These are phyloP conservation scores for Vickermania ingenoplastis DNA, from an alignment of 208 protist species.

Conservation along the genomic window DNA sequence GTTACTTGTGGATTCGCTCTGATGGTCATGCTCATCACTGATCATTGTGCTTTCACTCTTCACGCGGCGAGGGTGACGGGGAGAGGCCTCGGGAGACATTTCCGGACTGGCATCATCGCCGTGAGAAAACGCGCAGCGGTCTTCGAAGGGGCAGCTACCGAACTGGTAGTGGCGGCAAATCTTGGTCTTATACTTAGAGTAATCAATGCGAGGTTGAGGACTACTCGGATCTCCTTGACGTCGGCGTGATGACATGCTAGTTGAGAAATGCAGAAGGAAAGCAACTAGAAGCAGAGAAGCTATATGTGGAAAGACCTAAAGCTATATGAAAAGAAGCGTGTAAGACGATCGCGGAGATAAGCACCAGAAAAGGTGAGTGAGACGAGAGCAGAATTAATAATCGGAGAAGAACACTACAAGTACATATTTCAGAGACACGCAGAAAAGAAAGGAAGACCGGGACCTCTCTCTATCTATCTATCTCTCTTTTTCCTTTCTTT, in stretches of 20 bases:
- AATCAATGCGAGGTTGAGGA: constrained; percentile 40
- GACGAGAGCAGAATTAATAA: neutral
- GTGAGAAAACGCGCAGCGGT: constrained; percentile 83
- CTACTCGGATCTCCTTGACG: no score
- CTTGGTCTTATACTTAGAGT: constrained; percentile 80
- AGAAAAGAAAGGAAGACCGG: no score
- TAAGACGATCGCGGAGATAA: neutral
- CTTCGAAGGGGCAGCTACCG: constrained; percentile 70
- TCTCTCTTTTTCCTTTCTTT: neutral
- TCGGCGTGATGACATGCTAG: no score
- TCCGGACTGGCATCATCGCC: constrained; percentile 21
- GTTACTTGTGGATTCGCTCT: neutral
- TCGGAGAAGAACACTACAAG: neutral
- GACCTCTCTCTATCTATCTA: no score
- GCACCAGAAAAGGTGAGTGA: neutral
- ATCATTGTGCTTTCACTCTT: constrained; percentile 3
- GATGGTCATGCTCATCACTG: neutral
- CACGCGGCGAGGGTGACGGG: neutral
- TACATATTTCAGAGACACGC: neutral
- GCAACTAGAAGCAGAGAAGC: neutral
- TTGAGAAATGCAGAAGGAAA: neutral
- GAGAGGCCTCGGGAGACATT: constrained; percentile 11
- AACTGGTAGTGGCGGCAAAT: constrained; percentile 76
- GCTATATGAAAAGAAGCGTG: neutral
- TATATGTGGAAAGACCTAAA: neutral